Base-by-base conservation (phyloP, 1,139 yeast genomes). In the Debaryomyces sp. region DNA sequence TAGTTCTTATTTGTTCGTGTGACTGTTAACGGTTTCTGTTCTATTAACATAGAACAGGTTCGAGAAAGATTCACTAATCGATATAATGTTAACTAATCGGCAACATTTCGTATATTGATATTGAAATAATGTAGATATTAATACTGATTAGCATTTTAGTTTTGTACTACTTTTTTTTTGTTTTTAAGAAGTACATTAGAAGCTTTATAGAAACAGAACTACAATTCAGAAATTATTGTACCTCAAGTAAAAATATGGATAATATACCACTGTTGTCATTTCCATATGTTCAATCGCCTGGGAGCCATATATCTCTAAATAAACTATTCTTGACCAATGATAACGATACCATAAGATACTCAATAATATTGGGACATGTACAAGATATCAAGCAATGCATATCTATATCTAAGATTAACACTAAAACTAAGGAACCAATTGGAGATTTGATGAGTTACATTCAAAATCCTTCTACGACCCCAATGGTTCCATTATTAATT, bases 401-500 rank as follows among this genome's bases (percentile, higher is more conserved):
- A 2, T 50, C 62, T 1, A 52, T 64, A 5, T 46, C 48, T 8
- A 55, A 56, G 45, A 46, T 54, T 3, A 50, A 53, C 23, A 53
- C 62, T 9, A 47, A 49, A 7, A 50, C 58, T 13, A 58, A 55
- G 22, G 52, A 50, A 18, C 43, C 37, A 8, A 41, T 54, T 3
- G 47, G 49, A 2, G 61, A 57, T n/a, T 61, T 60, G 4, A 44
- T 63, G 5, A 56, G 50, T 35, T 71, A 63, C 50, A 64, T 68
- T 18, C 67, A 66, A 37, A 68, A 68, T 50, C 58, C 58, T 1
- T 40, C 50, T 5, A 27, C 35, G 4, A 23, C 43, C 2, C 50
- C 54, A 3, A 17, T 38, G 8, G 45, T 58, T 4, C 78, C 78
- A 10, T 57, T 73, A 41, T 54, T 73, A 27, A 52, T 70, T 7